These are phyloP conservation scores for Phytopythium sindhum DNA, from an alignment of 352 stramenopile species.

Conservation along the genomic window DNA sequence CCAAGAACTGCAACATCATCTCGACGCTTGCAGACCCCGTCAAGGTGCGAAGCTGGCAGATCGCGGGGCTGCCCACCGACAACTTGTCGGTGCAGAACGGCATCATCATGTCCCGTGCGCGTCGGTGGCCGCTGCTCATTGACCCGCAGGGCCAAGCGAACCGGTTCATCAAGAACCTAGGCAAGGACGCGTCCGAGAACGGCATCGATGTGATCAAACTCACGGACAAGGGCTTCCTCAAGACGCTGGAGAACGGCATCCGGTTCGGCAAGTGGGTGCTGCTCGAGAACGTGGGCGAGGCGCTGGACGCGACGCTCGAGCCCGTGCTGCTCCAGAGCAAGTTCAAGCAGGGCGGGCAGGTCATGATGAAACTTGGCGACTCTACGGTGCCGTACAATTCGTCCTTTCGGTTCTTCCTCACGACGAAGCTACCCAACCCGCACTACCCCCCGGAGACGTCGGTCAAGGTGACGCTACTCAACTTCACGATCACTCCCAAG, in stretches of 20 bases:
- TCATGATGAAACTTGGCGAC: conserved; percentile 93
- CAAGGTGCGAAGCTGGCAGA: conserved; percentile 87
- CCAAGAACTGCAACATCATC: conserved; percentile 83
- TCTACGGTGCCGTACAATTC: conserved; percentile 90
- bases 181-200: conserved; percentile 83
- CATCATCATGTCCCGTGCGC: conserved; percentile 85
- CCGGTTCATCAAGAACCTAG: conserved; percentile 89
- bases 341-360: conserved; percentile 90
- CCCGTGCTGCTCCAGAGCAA: conserved; percentile 89
- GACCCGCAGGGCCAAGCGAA: conserved; percentile 92
- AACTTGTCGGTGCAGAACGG: conserved; percentile 93
- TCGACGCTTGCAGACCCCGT: conserved; percentile 84
- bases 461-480: conserved; percentile 91
- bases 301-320: conserved; percentile 88
- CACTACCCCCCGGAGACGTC: conserved; percentile 92
- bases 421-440: conserved; percentile 91
- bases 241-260: conserved; percentile 87
- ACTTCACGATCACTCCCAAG: conserved; percentile 92
- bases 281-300: conserved; percentile 89
- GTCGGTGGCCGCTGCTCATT: conserved; percentile 88
- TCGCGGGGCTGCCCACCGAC: conserved; percentile 83
- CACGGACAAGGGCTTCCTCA: conserved; percentile 82
- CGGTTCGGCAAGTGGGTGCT: conserved; percentile 91
- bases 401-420: conserved; percentile 92
- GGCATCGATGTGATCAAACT: conserved; percentile 92